Evolutionary conservation across 257 asterid species (phyloP), one percentile per base, ranked within the genome.

Genomic region (Ophiorrhiza pumila): DNA sequence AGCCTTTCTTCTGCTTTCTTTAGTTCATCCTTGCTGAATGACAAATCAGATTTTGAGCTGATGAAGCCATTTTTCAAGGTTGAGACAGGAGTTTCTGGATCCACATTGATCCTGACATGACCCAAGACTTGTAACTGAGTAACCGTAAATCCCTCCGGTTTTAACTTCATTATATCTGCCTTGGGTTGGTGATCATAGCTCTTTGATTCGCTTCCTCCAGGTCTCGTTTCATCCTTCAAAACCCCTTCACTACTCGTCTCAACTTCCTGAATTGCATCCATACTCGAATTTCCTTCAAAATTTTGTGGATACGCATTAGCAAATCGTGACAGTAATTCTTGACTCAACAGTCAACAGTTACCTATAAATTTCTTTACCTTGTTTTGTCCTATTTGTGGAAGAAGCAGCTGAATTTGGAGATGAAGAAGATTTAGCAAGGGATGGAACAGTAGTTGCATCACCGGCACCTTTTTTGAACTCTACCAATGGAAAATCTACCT

Each of bases 221-320:
- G 1, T 59, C 58, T 73, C 39, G 29, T 17, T 76, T 60, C 82
- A 9, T 39, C 73, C 55, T 46, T 58, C 25, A 27, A 63, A 66
- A 32, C 64, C 43, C 75, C 82, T 71, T 81, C 87, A 1, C 39
- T 60, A 74, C 72, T 82, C 89, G 87, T 77, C 83, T 87, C 98
- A 45, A 80, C 91, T 86, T 92, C 97, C 55, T 86, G 88, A 67
- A 90, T 89, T 45, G 71, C 79, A 37, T 82, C 88, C 92, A 88
- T 74, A 1, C 8, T 84, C 17, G 7, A 29, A 39, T 69, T 78
- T 14, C 83, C 93, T 85, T 59, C 76, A 69, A 18, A 62, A 59
- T 23, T 0, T 9, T 25, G 63, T 32, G 23, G 43, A 73, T 29
- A 67, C 9, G 25, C 62, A 56, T 56, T 32, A 56, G 35, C 29